Percentiles rank a stretch among this genome's conserved stretches.
Evolutionary conservation across 176 grass and related monocot genomes (phyloP).

Genomic region (Themeda triandra): DNA sequence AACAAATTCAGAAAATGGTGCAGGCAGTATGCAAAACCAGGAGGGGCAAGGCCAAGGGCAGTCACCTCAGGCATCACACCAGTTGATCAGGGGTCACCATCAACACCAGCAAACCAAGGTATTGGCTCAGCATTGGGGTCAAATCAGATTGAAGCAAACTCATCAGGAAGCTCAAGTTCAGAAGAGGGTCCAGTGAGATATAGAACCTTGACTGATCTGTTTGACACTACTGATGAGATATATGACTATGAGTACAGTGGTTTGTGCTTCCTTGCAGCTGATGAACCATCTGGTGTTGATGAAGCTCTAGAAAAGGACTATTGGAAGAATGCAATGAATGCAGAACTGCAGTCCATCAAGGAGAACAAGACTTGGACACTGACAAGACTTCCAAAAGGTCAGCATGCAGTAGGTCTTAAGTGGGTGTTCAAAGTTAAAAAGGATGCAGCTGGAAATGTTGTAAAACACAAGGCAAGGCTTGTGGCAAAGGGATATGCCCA

Average conservation of each 20-base stretch:
- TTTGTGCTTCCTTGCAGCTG: background rate
- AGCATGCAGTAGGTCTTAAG: background rate
- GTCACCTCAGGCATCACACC: no score
- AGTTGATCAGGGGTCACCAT: no score
- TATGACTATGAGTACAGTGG: background rate
- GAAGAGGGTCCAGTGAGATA: no score
- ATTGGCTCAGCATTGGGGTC: no score
- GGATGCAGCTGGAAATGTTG: background rate
- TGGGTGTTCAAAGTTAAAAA: background rate
- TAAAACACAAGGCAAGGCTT: background rate
- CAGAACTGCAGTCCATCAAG: background rate
- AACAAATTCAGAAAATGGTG: no score
- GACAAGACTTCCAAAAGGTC: background rate
- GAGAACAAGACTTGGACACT: background rate
- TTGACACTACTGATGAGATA: background rate
- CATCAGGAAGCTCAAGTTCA: no score
- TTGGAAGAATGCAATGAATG: background rate
- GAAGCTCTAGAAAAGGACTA: background rate
- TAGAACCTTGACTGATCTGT: no score
- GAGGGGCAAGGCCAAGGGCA: fast-evolving
- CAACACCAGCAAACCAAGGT: no score
- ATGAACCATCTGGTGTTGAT: background rate
- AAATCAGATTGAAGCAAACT: no score
- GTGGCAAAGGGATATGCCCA: background rate
- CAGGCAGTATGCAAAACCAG: no score